Evolutionary conservation across 305 asterid genomes (phyloP).

Genomic region (Fraxinus baroniana): DNA sequence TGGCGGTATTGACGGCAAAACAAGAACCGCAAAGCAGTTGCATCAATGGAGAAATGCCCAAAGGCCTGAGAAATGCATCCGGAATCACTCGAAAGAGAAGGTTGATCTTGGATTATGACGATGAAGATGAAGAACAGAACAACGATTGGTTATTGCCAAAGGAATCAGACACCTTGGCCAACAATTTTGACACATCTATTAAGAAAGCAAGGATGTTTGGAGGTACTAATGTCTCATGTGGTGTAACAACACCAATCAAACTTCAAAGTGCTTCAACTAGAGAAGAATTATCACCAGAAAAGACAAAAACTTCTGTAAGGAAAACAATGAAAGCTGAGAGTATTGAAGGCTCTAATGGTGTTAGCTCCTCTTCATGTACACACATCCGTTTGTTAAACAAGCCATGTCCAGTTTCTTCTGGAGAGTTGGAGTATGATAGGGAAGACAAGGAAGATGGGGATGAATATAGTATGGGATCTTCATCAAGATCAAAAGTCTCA

Average conservation of each 20-base stretch:
- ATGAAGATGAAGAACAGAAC: slow-evolving; percentile 38
- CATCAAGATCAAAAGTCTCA: slow-evolving; percentile 13
- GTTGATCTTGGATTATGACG: slow-evolving; percentile 35
- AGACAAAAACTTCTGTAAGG: slow-evolving; percentile 22
- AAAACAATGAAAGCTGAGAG: slow-evolving; percentile 21
- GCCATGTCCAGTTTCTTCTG: slow-evolving; percentile 20
- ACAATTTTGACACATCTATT: slow-evolving; percentile 9
- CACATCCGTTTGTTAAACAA: slow-evolving; percentile 20
- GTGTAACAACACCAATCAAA: slow-evolving; percentile 15
- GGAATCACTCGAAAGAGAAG: slow-evolving; percentile 38
- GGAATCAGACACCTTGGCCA: background rate
- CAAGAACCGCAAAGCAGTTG: slow-evolving; percentile 31
- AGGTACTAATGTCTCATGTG: slow-evolving; percentile 20
- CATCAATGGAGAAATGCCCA: slow-evolving; percentile 24
- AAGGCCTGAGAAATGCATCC: slow-evolving; percentile 25
- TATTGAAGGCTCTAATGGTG: slow-evolving; percentile 22
- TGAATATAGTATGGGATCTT: slow-evolving; percentile 1
- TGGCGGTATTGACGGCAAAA: slow-evolving; percentile 38
- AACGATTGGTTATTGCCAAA: slow-evolving; percentile 20
- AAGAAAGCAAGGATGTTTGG: slow-evolving; percentile 16
- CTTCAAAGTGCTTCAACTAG: slow-evolving; percentile 16
- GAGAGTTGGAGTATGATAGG: slow-evolving; percentile 27
- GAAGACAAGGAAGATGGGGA: slow-evolving; percentile 23
- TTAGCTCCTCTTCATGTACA: slow-evolving; percentile 22
- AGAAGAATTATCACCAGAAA: slow-evolving; percentile 14